phyloP scores from a whole-genome alignment of 2,329 filamentous ascomycete genomes.

The Nemania diffusa region DNA sequence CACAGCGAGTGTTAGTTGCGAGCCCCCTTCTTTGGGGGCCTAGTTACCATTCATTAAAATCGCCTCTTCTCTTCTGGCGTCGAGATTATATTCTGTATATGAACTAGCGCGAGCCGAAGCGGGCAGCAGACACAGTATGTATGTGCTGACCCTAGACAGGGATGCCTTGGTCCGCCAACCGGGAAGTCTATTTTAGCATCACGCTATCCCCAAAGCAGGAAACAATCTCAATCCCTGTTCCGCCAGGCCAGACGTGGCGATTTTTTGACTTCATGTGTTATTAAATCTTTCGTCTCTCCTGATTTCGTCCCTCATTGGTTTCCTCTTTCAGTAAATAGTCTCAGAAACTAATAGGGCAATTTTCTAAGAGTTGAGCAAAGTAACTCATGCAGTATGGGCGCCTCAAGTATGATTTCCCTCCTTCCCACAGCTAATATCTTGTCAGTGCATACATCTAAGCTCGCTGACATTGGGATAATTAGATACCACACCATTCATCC shows the following conservation, averaged over 20 bases:
- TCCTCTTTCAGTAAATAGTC: slow-evolving; percentile 12
- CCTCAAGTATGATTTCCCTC: neutral
- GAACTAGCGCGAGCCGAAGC: neutral
- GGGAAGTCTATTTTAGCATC: neutral
- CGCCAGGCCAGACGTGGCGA: neutral
- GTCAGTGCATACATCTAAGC: neutral
- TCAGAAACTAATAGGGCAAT: neutral
- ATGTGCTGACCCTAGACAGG: neutral
- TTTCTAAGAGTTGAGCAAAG: no score
- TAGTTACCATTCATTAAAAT: neutral
- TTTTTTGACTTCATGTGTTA: neutral
- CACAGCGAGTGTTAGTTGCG: neutral
- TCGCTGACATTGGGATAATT: neutral
- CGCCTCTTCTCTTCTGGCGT: neutral
- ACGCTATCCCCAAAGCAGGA: slow-evolving; percentile 3
- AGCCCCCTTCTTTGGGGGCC: neutral
- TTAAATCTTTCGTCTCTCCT: neutral
- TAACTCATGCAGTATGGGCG: neutral
- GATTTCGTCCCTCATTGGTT: neutral
- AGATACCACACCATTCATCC: slow-evolving; percentile 3
- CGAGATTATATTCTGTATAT: slow-evolving; percentile 2
- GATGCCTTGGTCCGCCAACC: neutral
- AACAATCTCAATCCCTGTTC: slow-evolving; percentile 7
- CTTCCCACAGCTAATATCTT: neutral
- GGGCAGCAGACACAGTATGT: neutral